Evolutionary conservation across 345 rosid species (phyloP), one percentile per base, ranked within the genome.

Genomic region (Hibiscus trionum): DNA sequence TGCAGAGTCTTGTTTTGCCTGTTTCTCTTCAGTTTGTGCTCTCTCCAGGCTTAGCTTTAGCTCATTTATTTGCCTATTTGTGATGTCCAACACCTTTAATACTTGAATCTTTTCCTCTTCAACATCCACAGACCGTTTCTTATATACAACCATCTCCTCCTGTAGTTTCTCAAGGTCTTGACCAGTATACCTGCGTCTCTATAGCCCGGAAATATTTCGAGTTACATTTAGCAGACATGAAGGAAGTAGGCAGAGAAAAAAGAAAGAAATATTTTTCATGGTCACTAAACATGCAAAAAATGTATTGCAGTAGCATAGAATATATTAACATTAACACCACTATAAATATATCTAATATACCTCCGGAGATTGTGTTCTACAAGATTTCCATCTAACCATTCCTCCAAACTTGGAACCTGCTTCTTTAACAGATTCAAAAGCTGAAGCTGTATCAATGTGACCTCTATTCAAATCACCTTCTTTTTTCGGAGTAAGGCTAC

Each of bases 341-440:
- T 39, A 39, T 39, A 39, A 47, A 47, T 47, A 47, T 11, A 14
- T 47, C 52, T 47, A 47, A 47, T 47, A 14, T 47, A 94, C 97
- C 96, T 91, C 95, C 73, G 85, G 84, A n/a, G 87, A 82, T 83
- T 90, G 84, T 80, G 87, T 72, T 82, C 80, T 86, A 75, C 90
- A 96, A 55, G 91, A 97, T 84, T 91, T 91, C 97, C 98, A 91
- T 68, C 91, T 97, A 58, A 89, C 88, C 73, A 91, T 91, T 72
- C 98, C 98, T 15, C 97, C 98, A 78, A 94, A 91, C 84, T 87
- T 91, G 55, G 94, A 90, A 77, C 90, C 98, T 61, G 87, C 98
- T 79, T 88, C 90, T 86, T 91, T 91, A 71, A 94, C 98, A 19
- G 97, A 91, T 78, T 94, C 97, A 72, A 91, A 78, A 71, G 96